Percentiles rank a stretch among this genome's conserved stretches.
Evolutionary conservation across 345 rosid genomes (phyloP).

Genomic region (Melaleuca alternifolia): DNA sequence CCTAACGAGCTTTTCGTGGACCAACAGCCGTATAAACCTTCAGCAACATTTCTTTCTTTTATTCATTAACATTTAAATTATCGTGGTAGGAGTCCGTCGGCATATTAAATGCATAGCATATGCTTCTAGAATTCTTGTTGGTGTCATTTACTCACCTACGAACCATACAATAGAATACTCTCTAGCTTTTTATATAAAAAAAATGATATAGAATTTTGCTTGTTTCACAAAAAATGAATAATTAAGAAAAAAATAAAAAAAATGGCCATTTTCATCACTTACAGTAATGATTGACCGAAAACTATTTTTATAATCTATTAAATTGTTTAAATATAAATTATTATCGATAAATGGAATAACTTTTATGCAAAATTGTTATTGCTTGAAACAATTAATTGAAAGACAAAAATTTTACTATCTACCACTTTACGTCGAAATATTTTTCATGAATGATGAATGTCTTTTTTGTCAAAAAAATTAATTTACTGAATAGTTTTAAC

Average conservation of each 20-base stretch:
- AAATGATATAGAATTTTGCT: background rate
- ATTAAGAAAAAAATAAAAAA: no score
- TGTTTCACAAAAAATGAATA: background rate
- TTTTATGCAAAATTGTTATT: no score
- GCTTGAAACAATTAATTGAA: no score
- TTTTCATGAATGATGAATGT: no score
- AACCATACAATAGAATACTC: background rate
- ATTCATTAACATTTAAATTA: background rate
- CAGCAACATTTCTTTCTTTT: no score
- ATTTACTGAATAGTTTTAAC: no score
- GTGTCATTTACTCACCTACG: background rate
- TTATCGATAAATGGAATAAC: no score
- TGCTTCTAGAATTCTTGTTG: background rate
- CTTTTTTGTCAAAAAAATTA: no score
- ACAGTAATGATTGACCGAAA: fast-evolving
- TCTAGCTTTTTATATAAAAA: background rate
- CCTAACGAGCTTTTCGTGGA: background rate
- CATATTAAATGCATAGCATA: background rate
- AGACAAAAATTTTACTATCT: no score
- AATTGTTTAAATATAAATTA: background rate
- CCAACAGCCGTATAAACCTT: background rate
- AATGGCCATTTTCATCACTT: background rate
- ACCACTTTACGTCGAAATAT: background rate
- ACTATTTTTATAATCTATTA: background rate
- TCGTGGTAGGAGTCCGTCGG: background rate